Evolutionary conservation across 768 basidiomycete genomes (phyloP), one percentile per base, ranked within the genome.

Genomic region (Sporobolomyces phaffii): DNA sequence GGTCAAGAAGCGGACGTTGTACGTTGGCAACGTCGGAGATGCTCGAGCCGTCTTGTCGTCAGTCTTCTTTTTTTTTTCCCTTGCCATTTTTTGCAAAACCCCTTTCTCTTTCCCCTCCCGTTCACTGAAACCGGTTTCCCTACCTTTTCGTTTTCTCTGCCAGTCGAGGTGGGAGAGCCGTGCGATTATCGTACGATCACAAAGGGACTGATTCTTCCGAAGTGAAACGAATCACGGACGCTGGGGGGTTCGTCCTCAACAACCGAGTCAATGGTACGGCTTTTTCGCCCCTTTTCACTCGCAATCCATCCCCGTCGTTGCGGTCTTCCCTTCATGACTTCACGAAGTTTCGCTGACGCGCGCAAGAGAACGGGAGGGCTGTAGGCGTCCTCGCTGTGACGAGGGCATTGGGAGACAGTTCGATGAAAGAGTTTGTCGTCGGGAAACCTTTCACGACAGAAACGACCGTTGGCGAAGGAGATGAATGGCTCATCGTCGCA

Each of bases 341-440:
- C n/a, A n/a, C n/a, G n/a, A n/a, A n/a, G n/a, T n/a, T n/a, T n/a
- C n/a, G n/a, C n/a, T n/a, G n/a, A n/a, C n/a, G n/a, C n/a, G n/a
- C n/a, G n/a, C n/a, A n/a, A n/a, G n/a, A n/a, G n/a, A n/a, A n/a
- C n/a, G n/a, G n/a, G n/a, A n/a, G n/a, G n/a, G n/a, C n/a, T n/a
- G n/a, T 17, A 71, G 96, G 94, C 64, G 65, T 72, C 75, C 81
- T 99, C 60, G 92, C 92, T 9, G 96, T 99, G 33, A 99, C 96
- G 22, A 83, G 96, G 64, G 91, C 91, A 74, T 80, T 99, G 62
- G 96, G 96, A 38, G 96, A 99, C 76, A 89, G 91, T 2, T 89
- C 91, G 10, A 98, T 99, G 96, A 99, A 99, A 79, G 96, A 99
- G 75, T 99, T 93, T 77, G 96, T 99, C 15, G 96, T 98, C 52